phyloP scores from a whole-genome alignment of 2,329 filamentous ascomycete species.

The Penicillium sp. region DNA sequence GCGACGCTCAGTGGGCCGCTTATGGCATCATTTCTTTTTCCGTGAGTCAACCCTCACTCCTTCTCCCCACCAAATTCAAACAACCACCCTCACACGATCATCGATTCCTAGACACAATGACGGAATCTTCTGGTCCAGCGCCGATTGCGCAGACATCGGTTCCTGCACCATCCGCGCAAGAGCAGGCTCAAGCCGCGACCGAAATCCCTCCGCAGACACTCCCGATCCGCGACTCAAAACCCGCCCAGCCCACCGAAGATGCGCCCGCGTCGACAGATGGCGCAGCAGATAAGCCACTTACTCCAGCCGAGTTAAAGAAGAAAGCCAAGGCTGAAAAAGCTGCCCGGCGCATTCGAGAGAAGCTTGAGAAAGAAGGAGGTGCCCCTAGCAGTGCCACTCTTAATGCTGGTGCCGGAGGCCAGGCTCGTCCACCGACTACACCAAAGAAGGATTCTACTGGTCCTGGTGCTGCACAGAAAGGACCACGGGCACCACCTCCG shows the following conservation, averaged over 20 bases:
- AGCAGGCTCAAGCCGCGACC: slow-evolving; percentile 20
- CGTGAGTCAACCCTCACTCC: slow-evolving; percentile 32
- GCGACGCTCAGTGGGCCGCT: slow-evolving; percentile 28
- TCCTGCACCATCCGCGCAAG: slow-evolving; percentile 14
- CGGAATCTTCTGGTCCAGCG: slow-evolving; percentile 26
- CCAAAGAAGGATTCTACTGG: slow-evolving; percentile 34
- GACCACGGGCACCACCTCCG: slow-evolving; percentile 30
- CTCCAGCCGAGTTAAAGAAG: slow-evolving; percentile 76
- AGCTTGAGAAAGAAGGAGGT: slow-evolving; percentile 52
- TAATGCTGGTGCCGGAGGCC: slow-evolving; percentile 35
- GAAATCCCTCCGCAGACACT: slow-evolving; percentile 21
- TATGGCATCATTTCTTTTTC: slow-evolving; percentile 36
- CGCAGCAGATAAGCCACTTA: slow-evolving; percentile 36
- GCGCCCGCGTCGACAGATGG: slow-evolving; percentile 22
- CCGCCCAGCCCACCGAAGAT: slow-evolving; percentile 26
- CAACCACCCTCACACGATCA: slow-evolving; percentile 21
- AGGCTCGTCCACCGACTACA: slow-evolving; percentile 21
- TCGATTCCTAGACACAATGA: slow-evolving; percentile 27
- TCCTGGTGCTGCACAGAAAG: slow-evolving; percentile 31
- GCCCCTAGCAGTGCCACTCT: slow-evolving; percentile 38
- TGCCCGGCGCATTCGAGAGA: slow-evolving; percentile 73
- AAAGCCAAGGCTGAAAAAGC: slow-evolving; percentile 88
- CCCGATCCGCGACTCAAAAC: slow-evolving; percentile 27
- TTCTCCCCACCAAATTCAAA: slow-evolving; percentile 30
- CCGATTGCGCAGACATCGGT: slow-evolving; percentile 17